Base-by-base conservation (phyloP, 2,329 filamentous ascomycete genomes). In the Penicillium sp. region DNA sequence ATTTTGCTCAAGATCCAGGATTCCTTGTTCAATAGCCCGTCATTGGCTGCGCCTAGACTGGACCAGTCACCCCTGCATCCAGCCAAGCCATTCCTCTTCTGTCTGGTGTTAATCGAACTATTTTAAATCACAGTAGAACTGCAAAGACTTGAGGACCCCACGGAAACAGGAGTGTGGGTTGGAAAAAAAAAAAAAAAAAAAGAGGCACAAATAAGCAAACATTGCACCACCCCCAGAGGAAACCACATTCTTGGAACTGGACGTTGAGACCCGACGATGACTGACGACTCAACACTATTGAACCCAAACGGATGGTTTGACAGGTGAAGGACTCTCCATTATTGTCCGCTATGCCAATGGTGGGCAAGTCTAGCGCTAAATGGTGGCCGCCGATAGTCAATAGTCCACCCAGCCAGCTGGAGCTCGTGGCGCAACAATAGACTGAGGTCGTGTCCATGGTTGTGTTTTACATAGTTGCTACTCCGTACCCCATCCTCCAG, bases 321-420 rank as follows among this genome's bases (percentile, higher is more conserved):
- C 54, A 64, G 52, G 48, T 33, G 36, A 40, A 16, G 28, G 37
- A 24, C 44, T 31, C 34, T 16, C 18, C 36, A 44, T 18, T n/a
- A 29, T 48, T n/a, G 44, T 45, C 24, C 23, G 40, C 48, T 55
- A 50, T 44, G 33, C 16, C 33, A 56, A 59, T 63, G 52, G 52
- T 60, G 26, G 28, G 31, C 14, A 24, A 45, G 42, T 53, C 52
- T 56, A 59, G 43, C 57, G 53, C 40, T 48, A 52, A 54, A 58
- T 59, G 55, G 53, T 62, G 23, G 16, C 19, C 43, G 48, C 40
- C 59, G 63, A 63, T 63, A 64, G 59, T 49, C 59, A 64, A 63
- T 64, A 64, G 61, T 64, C 39, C 34, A 42, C 24, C 51, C 52
- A 51, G 11, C 33, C 5, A n/a, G 43, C 28, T 24, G 16, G n/a